Conservation (phyloP, 139 green algal genomes). For the Chlorella sorokiniana region DNA sequence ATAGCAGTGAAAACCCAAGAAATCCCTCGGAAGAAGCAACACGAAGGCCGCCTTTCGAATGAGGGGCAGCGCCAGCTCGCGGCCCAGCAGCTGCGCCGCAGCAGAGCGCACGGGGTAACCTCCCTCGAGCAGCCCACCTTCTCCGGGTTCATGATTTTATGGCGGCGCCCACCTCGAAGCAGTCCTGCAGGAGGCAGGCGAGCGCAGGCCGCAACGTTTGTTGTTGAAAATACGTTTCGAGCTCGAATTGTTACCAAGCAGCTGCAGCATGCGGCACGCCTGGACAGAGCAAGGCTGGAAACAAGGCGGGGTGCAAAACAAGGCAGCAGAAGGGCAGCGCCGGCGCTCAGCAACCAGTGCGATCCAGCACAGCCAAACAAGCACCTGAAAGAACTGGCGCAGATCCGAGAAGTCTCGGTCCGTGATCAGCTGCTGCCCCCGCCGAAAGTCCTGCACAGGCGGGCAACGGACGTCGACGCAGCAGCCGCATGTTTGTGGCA, state of each 20-base stretch:
- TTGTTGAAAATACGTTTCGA: no score
- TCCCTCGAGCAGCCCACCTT: slow-evolving; percentile 42
- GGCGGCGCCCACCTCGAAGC: slow-evolving; percentile 68
- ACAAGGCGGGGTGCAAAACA: no score
- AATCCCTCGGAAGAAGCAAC: background rate
- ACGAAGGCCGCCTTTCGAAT: background rate
- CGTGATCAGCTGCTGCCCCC: slow-evolving; percentile 83
- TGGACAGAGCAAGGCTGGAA: background rate
- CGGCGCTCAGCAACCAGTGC: background rate
- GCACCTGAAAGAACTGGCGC: slow-evolving; percentile 76
- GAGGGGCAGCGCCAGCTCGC: background rate
- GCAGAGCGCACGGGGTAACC: background rate
- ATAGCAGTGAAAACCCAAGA: background rate
- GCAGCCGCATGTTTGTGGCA: no score
- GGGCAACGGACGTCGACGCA: background rate
- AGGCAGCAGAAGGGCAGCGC: no score
- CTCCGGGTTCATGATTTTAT: slow-evolving; percentile 96
- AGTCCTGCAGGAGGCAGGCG: background rate
- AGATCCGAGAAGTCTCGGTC: slow-evolving; percentile 82
- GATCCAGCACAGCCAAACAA: background rate
- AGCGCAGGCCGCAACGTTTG: background rate
- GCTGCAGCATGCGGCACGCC: no score
- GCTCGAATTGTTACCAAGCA: background rate
- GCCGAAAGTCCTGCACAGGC: slow-evolving; percentile 76
- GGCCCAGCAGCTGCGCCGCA: background rate